Base-by-base conservation (phyloP, 768 basidiomycete species). In the Tulasnella sp. region DNA sequence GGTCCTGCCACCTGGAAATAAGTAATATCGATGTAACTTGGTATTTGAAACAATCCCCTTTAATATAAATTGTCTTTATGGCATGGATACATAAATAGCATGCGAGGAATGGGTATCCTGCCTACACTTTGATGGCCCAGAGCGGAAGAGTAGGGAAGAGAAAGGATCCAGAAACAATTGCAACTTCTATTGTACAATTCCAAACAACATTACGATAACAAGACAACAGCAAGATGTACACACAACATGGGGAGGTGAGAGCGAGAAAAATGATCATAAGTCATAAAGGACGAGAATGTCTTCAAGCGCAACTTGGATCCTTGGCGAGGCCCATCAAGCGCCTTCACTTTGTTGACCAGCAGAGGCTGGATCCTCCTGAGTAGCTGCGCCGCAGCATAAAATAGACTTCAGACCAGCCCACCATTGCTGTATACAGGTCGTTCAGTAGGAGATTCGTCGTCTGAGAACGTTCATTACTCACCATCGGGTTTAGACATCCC, bases 1-100 rank as follows among this genome's bases (percentile, higher is more conserved):
- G 97, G 88, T 92, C 55, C 87, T 94, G 81, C 91, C 92, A 15
- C 84, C 85, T 74, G 73, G 39, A n/a, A 75, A 10, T 35, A 75
- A 73, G 39, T 72, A 44, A n/a, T 70, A 35, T 7, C 5, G 13
- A 23, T 67, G 29, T 15, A 67, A 51, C 10, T 15, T 26, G 23
- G 61, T 32, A 67, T 35, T 67, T 67, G 61, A 67, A 67, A 10
- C n/a, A 35, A 32, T 20, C 11, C 16, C 32, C 61, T 35, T 0
- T 67, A 67, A 67, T 67, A 35, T 26, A 35, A 3, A 35, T 32
- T 18, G 5, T 67, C 4, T 13, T 20, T 15, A 13, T 16, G 48
- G 48, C 48, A 20, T 51, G 48, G 23, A 51, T 51, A 10, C 29
- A 10, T 29, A 67, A 1, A 67, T 29, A 7, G 5, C 29, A 26